Conservation (phyloP, 2,329 filamentous ascomycete genomes). For the Nothopassalora personata region DNA sequence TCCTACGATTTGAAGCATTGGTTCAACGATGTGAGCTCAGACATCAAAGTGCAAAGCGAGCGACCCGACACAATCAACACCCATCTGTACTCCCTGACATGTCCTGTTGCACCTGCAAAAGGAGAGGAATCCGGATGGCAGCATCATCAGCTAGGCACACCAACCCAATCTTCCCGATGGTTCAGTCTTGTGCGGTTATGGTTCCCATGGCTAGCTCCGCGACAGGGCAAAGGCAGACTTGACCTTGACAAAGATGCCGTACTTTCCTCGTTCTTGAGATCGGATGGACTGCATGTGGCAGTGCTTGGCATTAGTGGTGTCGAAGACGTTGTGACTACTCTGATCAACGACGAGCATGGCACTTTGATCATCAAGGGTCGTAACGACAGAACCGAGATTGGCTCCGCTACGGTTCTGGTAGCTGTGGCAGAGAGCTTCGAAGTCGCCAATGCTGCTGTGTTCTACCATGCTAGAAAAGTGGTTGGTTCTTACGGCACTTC, state of each 20-base stretch:
- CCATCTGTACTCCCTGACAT: conserved; percentile 63
- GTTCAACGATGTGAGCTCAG: conserved; percentile 53
- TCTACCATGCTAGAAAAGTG: conserved; percentile 78
- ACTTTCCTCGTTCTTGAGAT: conserved; percentile 69
- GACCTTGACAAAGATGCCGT: conserved; percentile 71
- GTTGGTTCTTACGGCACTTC: conserved; percentile 45
- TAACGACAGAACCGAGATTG: conserved; percentile 60
- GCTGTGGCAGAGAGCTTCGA: conserved; percentile 70
- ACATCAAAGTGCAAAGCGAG: conserved; percentile 50
- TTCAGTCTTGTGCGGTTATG: conserved; percentile 76
- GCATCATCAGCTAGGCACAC: conserved; percentile 56
- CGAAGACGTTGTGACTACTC: conserved; percentile 62
- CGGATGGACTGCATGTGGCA: conserved; percentile 68
- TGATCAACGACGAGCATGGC: conserved; percentile 61
- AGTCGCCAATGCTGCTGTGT: conserved; percentile 68
- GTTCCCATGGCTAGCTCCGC: conserved; percentile 81
- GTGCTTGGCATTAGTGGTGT: conserved; percentile 73
- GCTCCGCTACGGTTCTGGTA: conserved; percentile 60
- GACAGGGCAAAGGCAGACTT: conserved; percentile 67
- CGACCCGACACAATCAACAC: conserved; percentile 64
- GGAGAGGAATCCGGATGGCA: conserved; percentile 55
- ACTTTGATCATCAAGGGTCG: conserved; percentile 63
- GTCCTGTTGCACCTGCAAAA: conserved; percentile 51
- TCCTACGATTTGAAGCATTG: conserved; percentile 48
- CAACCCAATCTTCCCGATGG: conserved; percentile 64